phyloP scores from a whole-genome alignment of 169 alveolate genomes.

The Plasmodium cynomolgi region DNA sequence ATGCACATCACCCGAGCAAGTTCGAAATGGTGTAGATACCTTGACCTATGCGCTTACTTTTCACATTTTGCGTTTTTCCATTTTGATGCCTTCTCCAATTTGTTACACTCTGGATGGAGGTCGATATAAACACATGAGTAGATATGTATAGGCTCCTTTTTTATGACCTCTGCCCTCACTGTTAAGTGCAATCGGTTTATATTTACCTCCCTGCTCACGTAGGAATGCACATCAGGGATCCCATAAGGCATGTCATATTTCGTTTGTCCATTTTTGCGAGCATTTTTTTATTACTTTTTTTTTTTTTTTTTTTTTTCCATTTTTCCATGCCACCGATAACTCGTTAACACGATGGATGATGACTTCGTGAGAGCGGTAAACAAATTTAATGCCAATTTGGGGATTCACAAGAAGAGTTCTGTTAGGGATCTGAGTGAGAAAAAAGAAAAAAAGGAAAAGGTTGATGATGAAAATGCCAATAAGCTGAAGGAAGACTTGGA shows the following conservation, averaged over 20 bases:
- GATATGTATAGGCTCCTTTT: neutral
- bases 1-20: neutral
- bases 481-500: constrained; percentile 64
- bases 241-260: neutral
- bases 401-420: constrained; percentile 7
- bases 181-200: neutral
- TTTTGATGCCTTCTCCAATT: neutral
- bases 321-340: neutral
- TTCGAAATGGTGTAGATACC: neutral
- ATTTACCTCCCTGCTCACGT: neutral
- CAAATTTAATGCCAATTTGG: constrained; percentile 42
- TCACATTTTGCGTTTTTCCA: neutral
- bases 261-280: neutral
- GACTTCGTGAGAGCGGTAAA: constrained; percentile 58
- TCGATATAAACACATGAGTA: neutral
- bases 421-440: neutral
- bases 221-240: neutral
- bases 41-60: neutral
- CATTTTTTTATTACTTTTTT: too few relatives aligned
- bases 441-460: neutral
- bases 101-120: neutral
- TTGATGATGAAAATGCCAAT: neutral
- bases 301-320: neutral
- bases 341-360: constrained; percentile 40
- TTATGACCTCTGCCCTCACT: neutral